Evolutionary conservation across 2,329 filamentous ascomycete species (phyloP).

Genomic region (Arthrobotrys sinensis): DNA sequence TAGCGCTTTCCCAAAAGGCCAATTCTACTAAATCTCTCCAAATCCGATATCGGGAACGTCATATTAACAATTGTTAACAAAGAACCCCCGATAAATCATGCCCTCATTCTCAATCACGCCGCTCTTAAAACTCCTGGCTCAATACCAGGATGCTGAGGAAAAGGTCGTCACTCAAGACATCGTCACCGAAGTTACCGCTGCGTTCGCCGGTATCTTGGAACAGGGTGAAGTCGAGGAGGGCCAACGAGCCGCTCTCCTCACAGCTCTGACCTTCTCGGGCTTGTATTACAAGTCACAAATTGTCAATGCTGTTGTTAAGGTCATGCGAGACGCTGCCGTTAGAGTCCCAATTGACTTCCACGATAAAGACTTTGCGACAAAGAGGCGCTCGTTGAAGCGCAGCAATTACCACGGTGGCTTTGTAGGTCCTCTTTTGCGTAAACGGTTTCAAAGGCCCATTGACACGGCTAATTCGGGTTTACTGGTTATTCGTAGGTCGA

Average conservation of each 20-base stretch:
- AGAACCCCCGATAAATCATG: not conserved
- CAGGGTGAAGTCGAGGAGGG: slow-evolving; percentile 70
- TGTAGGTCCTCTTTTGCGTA: slow-evolving; percentile 71
- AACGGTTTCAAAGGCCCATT: not conserved
- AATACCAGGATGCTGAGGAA: slow-evolving; percentile 45
- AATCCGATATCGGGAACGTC: slow-evolving; percentile 3
- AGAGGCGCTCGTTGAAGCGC: slow-evolving; percentile 76
- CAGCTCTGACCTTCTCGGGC: slow-evolving; percentile 90
- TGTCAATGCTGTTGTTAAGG: slow-evolving; percentile 84
- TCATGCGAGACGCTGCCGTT: slow-evolving; percentile 86
- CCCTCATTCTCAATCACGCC: slow-evolving; percentile 42
- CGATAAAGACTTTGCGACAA: slow-evolving; percentile 71
- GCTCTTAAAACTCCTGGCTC: slow-evolving; percentile 53
- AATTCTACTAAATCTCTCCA: not conserved
- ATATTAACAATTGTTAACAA: not conserved
- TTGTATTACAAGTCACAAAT: slow-evolving; percentile 88
- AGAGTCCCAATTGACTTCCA: slow-evolving; percentile 76
- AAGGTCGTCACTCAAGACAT: slow-evolving; percentile 32
- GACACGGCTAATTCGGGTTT: not conserved
- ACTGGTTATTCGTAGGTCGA: slow-evolving; percentile 74
- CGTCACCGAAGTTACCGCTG: slow-evolving; percentile 30
- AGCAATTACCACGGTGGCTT: slow-evolving; percentile 84
- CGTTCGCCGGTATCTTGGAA: slow-evolving; percentile 39
- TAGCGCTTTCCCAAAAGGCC: not conserved
- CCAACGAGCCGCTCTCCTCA: slow-evolving; percentile 88